These are phyloP conservation scores for Crithidia expoeki DNA, from an alignment of 208 protist species.

Conservation along the genomic window DNA sequence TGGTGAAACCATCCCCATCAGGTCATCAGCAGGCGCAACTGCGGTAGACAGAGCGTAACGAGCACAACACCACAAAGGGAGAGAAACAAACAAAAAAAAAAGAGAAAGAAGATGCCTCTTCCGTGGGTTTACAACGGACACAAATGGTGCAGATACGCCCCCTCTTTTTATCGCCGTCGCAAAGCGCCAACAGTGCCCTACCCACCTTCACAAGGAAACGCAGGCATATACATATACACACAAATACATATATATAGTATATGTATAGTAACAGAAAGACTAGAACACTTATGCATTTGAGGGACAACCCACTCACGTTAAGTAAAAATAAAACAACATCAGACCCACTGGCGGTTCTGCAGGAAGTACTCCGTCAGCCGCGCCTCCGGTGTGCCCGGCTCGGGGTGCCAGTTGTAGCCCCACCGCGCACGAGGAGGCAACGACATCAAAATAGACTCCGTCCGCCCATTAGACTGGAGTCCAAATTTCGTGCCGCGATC, in stretches of 20 bases:
- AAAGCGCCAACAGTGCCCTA: not conserved
- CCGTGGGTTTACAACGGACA: not conserved
- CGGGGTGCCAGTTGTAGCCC: constrained; percentile 46
- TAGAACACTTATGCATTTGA: not conserved
- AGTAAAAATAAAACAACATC: not conserved
- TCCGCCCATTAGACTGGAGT: constrained; percentile 76
- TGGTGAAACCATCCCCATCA: not conserved
- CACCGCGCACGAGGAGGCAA: constrained; percentile 60
- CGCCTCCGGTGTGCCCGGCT: constrained; percentile 34
- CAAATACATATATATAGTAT: not conserved
- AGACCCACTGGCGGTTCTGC: constrained; percentile 32
- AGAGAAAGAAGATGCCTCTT: not conserved
- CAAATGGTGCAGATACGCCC: not conserved
- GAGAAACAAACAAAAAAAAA: not conserved
- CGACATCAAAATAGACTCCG: constrained; percentile 91
- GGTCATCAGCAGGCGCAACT: not conserved
- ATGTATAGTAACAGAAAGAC: not conserved
- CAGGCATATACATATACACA: too few relatives aligned
- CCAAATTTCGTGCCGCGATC: constrained; percentile 89
- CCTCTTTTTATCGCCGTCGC: not conserved
- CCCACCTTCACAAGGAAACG: not conserved
- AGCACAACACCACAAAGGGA: not conserved
- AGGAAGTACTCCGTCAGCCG: constrained; percentile 43
- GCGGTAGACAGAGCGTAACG: not conserved
- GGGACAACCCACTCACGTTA: not conserved